Evolutionary conservation across 2,329 filamentous ascomycete genomes (phyloP).

Genomic region (Fusarium torreyae): DNA sequence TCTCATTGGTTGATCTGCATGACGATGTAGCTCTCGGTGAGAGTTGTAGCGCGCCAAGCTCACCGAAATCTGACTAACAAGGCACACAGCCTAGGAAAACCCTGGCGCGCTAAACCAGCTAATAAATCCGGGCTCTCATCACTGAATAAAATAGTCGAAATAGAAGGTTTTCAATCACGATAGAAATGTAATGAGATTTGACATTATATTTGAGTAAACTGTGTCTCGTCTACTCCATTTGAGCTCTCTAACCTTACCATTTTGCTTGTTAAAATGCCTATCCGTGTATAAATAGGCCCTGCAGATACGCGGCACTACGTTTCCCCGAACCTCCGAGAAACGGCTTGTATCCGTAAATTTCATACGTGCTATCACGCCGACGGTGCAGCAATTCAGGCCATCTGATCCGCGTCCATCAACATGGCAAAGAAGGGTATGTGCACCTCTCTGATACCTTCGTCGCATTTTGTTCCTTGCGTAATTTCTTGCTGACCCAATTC

Average conservation of each 20-base stretch:
- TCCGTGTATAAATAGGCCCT: not conserved
- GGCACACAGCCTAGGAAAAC: too few relatives aligned
- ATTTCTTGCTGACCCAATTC: conserved; percentile 24
- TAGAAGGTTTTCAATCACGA: too few relatives aligned
- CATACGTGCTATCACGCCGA: conserved; percentile 31
- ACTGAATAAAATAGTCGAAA: too few relatives aligned
- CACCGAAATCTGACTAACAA: conserved; percentile 6
- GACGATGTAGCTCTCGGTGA: conserved; percentile 16
- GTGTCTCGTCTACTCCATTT: too few relatives aligned
- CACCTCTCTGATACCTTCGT: not conserved
- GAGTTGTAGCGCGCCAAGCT: not conserved
- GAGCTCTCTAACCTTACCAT: too few relatives aligned
- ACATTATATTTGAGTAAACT: too few relatives aligned
- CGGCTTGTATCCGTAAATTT: conserved; percentile 47
- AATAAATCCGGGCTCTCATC: too few relatives aligned
- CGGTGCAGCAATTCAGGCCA: conserved; percentile 33
- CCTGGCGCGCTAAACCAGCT: too few relatives aligned
- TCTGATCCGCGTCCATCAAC: conserved; percentile 32
- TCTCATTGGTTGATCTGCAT: conserved; percentile 39
- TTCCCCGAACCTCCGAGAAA: conserved; percentile 36
- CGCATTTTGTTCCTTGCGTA: not conserved
- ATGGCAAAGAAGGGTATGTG: conserved; percentile 51
- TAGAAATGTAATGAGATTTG: too few relatives aligned
- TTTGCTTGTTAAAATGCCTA: too few relatives aligned
- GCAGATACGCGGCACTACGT: conserved; percentile 34